These are phyloP conservation scores for Aspergillus unguis DNA, from an alignment of 2,329 filamentous ascomycete species.

Conservation along the genomic window DNA sequence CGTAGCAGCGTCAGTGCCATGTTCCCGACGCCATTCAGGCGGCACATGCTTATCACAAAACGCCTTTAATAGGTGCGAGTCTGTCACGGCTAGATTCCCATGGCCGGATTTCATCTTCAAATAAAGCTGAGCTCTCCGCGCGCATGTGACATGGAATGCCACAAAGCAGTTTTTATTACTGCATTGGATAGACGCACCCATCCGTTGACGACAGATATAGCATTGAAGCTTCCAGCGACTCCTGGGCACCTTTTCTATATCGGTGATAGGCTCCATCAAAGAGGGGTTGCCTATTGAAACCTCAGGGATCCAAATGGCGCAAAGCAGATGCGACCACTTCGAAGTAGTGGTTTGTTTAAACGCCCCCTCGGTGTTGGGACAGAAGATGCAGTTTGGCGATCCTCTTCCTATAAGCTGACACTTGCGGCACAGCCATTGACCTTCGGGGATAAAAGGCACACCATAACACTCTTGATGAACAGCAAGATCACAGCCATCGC, in stretches of 20 bases:
- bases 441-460: conserved; percentile 96
- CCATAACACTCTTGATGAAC: conserved; percentile 99
- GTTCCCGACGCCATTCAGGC: conserved; percentile 79
- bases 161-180: conserved; percentile 96
- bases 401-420: conserved; percentile 93
- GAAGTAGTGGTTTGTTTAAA: conserved; percentile 98
- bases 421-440: conserved; percentile 96
- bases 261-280: conserved; percentile 97
- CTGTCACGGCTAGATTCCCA: conserved; percentile 71
- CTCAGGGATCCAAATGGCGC: conserved; percentile 98
- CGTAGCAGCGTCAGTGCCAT: conserved; percentile 76
- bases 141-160: conserved; percentile 96
- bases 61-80: conserved; percentile 81
- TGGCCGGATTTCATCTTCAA: conserved; percentile 95
- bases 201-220: conserved; percentile 95
- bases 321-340: conserved; percentile 95
- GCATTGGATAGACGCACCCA: conserved; percentile 98
- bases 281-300: conserved; percentile 92
- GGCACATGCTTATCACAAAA: conserved; percentile 96
- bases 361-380: conserved; percentile 92
- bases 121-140: conserved; percentile 79
- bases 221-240: conserved; percentile 90
- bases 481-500: conserved; percentile 93
- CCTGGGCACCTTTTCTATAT: conserved; percentile 95
- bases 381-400: conserved; percentile 95